Conservation (phyloP, 306 rosid genomes). For the Citrullus amarus region DNA sequence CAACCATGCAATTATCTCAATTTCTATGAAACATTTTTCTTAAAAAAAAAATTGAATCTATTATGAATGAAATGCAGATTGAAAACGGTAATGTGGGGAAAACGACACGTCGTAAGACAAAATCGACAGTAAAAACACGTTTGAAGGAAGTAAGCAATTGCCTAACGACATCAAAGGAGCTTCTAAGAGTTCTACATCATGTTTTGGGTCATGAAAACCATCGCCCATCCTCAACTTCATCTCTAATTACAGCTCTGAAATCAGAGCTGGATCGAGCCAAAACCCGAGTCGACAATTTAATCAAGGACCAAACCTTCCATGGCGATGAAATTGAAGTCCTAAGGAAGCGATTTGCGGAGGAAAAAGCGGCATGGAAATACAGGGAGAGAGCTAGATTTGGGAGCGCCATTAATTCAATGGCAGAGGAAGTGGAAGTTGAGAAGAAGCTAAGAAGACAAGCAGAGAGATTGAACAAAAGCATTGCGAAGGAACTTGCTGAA, state of each 20-base stretch:
- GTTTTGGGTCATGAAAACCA: conserved; percentile 36
- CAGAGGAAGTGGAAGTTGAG: conserved; percentile 70
- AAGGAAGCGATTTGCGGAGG: conserved; percentile 52
- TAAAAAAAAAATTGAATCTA: too few relatives aligned
- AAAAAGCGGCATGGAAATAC: conserved; percentile 63
- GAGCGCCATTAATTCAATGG: conserved; percentile 31
- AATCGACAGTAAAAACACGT: conserved; percentile 27
- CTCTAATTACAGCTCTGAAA: conserved; percentile 50
- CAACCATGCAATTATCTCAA: too few relatives aligned
- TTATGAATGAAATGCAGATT: conserved; percentile 23
- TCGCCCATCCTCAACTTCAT: conserved; percentile 24
- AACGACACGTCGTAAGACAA: conserved; percentile 20
- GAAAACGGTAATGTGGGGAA: conserved; percentile 22
- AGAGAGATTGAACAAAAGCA: conserved; percentile 65
- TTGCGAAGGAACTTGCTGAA: conserved; percentile 61
- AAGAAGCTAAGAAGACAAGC: conserved; percentile 70
- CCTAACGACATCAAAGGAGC: conserved; percentile 63
- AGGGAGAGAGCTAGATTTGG: conserved; percentile 56
- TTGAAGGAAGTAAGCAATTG: conserved; percentile 69
- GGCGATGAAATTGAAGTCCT: conserved; percentile 37
- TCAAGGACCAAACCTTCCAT: conserved; percentile 36
- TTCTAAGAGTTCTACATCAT: conserved; percentile 56
- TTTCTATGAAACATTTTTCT: too few relatives aligned
- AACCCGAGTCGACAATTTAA: conserved; percentile 40
- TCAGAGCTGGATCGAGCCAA: conserved; percentile 58